A percentile compares a stretch with the other conserved stretches of the same genome.
phyloP scores from a whole-genome alignment of 768 basidiomycete genomes.

The Daedalea quercina region DNA sequence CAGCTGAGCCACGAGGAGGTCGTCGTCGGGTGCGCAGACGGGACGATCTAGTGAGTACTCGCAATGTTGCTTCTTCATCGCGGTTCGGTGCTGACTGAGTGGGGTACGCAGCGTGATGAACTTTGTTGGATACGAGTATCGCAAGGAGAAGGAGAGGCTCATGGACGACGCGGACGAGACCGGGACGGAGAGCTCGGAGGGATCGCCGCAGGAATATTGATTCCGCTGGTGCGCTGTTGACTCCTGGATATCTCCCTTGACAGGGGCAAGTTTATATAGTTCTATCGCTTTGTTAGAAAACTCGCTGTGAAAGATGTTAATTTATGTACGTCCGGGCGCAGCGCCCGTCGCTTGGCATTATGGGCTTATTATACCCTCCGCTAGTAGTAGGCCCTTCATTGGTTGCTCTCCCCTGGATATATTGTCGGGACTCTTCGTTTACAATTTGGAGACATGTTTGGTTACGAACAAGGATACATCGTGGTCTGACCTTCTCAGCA shows the following conservation, averaged over 20 bases:
- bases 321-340: too few relatives aligned
- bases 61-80: background rate
- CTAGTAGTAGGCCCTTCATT: too few relatives aligned
- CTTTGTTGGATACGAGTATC: slow-evolving; percentile 53
- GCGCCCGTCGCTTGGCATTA: too few relatives aligned
- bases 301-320: too few relatives aligned
- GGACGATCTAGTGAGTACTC: slow-evolving; percentile 76
- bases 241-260: background rate
- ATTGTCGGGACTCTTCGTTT: too few relatives aligned
- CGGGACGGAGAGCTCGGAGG: background rate
- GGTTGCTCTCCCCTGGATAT: too few relatives aligned
- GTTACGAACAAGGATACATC: too few relatives aligned
- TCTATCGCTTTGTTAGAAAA: background rate
- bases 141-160: slow-evolving; percentile 20
- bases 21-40: slow-evolving; percentile 87
- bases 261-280: background rate
- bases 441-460: too few relatives aligned
- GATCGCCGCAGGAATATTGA: background rate
- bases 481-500: too few relatives aligned
- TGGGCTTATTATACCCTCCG: too few relatives aligned
- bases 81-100: background rate
- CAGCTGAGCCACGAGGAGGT: slow-evolving; percentile 87
- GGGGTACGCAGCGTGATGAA: slow-evolving; percentile 46
- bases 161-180: background rate
- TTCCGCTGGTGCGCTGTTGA: background rate